phyloP scores from a whole-genome alignment of 2,329 filamentous ascomycete species.

The Pseudopyrenochaeta lycopersici region DNA sequence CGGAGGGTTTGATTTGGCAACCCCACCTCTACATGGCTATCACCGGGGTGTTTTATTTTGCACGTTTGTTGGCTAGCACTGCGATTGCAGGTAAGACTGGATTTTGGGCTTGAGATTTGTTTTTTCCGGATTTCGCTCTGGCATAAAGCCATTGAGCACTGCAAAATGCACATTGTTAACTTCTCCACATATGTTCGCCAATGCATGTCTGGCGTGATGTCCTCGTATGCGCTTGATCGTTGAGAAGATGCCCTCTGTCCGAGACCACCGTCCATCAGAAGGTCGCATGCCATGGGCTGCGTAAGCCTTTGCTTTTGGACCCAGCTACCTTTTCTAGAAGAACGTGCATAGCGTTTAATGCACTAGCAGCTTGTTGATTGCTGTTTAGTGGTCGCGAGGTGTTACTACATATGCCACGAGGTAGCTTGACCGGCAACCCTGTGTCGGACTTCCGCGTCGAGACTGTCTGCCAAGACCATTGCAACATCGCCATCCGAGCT shows the following conservation, averaged over 20 bases:
- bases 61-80: constrained; percentile 1
- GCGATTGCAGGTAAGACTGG: constrained; percentile 5
- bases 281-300: background rate
- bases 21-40: constrained; percentile 1
- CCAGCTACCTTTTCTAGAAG: no score
- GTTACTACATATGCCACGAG: constrained; percentile 1
- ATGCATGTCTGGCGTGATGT: background rate
- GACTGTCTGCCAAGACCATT: constrained; percentile 8
- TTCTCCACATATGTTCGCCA: background rate
- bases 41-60: constrained; percentile 17
- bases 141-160: constrained; percentile 18
- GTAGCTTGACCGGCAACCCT: constrained; percentile 1
- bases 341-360: background rate
- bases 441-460: constrained; percentile 10
- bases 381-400: no score
- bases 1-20: background rate
- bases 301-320: background rate
- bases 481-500: constrained; percentile 8
- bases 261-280: background rate
- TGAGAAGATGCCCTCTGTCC: background rate
- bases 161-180: constrained; percentile 19
- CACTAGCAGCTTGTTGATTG: background rate
- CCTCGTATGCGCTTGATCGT: background rate
- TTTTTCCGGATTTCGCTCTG: constrained; percentile 19
- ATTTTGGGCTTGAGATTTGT: constrained; percentile 5